Evolutionary conservation across 768 basidiomycete genomes (phyloP).

Genomic region (Psilocybe sp.): DNA sequence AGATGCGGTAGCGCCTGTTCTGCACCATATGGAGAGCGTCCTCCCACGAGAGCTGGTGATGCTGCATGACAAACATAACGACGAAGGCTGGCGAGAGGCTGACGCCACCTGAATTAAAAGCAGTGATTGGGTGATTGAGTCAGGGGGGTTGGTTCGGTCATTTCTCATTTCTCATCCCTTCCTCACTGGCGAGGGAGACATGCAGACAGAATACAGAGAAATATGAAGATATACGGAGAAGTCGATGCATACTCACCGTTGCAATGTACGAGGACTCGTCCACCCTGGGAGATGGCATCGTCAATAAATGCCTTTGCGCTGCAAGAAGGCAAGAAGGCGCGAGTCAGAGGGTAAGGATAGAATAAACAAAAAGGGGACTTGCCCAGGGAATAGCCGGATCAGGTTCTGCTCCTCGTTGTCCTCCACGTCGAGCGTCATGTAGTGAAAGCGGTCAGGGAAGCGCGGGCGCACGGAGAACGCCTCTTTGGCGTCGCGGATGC

Average conservation of each 20-base stretch:
- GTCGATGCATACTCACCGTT: conserved; percentile 61
- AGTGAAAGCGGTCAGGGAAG: conserved; percentile 75
- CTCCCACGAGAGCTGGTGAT: conserved; percentile 79
- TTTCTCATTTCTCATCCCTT: too few relatives aligned
- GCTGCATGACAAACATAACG: conserved; percentile 92
- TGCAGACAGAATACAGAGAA: neutral
- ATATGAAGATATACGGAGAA: too few relatives aligned
- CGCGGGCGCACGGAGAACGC: conserved; percentile 87
- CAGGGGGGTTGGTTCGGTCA: neutral
- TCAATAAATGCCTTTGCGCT: conserved; percentile 81
- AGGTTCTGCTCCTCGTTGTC: conserved; percentile 95
- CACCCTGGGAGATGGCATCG: conserved; percentile 55
- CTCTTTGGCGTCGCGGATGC: conserved; percentile 86
- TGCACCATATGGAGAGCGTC: conserved; percentile 87
- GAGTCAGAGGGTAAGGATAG: neutral
- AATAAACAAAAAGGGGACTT: conserved; percentile 18
- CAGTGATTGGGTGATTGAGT: neutral
- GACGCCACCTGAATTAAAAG: conserved; percentile 72
- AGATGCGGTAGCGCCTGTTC: conserved; percentile 90
- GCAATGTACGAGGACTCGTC: conserved; percentile 85
- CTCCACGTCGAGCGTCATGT: conserved; percentile 82
- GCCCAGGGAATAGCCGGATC: conserved; percentile 88
- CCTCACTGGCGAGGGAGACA: too few relatives aligned
- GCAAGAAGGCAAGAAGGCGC: too few relatives aligned
- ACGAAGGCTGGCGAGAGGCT: conserved; percentile 86